Conservation (phyloP, 352 stramenopile genomes). For the Pythium brachiatum region DNA sequence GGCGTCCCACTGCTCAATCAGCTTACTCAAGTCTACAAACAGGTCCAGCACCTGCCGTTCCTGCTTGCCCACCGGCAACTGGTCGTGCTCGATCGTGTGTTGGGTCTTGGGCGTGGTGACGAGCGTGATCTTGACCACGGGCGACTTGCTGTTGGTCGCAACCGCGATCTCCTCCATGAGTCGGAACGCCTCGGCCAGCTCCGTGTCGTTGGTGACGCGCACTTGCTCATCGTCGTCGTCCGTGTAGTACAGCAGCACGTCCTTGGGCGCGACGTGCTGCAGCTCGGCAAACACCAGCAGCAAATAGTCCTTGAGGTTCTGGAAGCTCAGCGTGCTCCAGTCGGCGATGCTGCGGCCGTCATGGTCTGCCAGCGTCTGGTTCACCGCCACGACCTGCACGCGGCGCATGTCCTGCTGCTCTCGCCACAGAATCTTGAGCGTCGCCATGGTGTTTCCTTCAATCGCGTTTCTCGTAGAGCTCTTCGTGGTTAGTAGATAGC, state of each 20-base stretch:
- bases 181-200: constrained; percentile 74
- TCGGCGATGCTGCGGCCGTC: constrained; percentile 38
- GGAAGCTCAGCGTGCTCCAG: constrained; percentile 43
- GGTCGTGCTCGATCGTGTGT: constrained; percentile 27
- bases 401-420: constrained; percentile 84
- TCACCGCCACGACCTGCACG: constrained; percentile 68
- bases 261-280: constrained; percentile 19
- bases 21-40: constrained; percentile 73
- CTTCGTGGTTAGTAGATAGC: neutral
- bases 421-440: constrained; percentile 82
- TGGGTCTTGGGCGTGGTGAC: constrained; percentile 36
- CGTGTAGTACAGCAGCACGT: constrained; percentile 77
- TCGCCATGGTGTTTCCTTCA: constrained; percentile 44
- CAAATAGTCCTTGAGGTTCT: constrained; percentile 66
- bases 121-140: constrained; percentile 74
- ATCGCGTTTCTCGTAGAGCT: constrained; percentile 1
- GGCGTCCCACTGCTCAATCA: constrained; percentile 72
- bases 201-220: constrained; percentile 77
- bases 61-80: constrained; percentile 48
- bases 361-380: constrained; percentile 47
- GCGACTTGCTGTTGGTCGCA: constrained; percentile 36
- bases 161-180: constrained; percentile 70
- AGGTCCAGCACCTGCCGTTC: constrained; percentile 66
- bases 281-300: constrained; percentile 62
- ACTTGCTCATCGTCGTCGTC: constrained; percentile 84